These are phyloP conservation scores for Parathielavia hyrcaniae DNA, from an alignment of 495 filamentous ascomycete genomes.

Conservation along the genomic window DNA sequence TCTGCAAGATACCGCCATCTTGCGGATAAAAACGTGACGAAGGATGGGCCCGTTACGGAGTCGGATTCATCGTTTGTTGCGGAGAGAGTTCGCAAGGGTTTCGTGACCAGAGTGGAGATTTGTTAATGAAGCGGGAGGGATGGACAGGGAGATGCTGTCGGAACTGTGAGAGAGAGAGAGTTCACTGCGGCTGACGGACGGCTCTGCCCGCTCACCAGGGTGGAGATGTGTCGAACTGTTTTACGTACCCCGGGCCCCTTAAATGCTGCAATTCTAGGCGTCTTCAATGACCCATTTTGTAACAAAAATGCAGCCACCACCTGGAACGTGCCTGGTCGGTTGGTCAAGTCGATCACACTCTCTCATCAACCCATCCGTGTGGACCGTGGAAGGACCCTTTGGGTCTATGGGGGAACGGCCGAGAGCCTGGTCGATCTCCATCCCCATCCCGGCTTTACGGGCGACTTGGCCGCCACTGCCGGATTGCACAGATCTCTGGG, in stretches of 20 bases:
- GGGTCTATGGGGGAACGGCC: background rate
- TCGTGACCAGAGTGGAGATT: too few relatives aligned
- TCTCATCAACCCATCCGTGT: too few relatives aligned
- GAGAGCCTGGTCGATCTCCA: conserved; percentile 7
- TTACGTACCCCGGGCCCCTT: background rate
- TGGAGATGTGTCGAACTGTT: background rate
- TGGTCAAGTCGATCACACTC: background rate
- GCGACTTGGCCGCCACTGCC: conserved; percentile 6
- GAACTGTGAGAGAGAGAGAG: background rate
- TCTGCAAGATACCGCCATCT: too few relatives aligned
- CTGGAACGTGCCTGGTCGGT: background rate
- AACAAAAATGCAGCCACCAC: background rate
- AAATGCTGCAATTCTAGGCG: background rate
- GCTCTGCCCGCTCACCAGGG: conserved; percentile 3
- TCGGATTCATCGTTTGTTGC: too few relatives aligned
- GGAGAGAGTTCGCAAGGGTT: too few relatives aligned
- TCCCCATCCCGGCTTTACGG: conserved; percentile 3
- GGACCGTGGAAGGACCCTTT: background rate
- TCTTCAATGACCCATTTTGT: background rate
- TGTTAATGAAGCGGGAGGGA: too few relatives aligned
- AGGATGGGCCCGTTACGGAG: too few relatives aligned
- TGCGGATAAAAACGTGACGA: too few relatives aligned
- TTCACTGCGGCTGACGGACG: conserved; percentile 4
- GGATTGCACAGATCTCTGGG: conserved; percentile 6
- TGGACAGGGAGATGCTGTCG: background rate